Evolutionary conservation across 768 basidiomycete genomes (phyloP).

Genomic region (Pleurotus cornucopiae): DNA sequence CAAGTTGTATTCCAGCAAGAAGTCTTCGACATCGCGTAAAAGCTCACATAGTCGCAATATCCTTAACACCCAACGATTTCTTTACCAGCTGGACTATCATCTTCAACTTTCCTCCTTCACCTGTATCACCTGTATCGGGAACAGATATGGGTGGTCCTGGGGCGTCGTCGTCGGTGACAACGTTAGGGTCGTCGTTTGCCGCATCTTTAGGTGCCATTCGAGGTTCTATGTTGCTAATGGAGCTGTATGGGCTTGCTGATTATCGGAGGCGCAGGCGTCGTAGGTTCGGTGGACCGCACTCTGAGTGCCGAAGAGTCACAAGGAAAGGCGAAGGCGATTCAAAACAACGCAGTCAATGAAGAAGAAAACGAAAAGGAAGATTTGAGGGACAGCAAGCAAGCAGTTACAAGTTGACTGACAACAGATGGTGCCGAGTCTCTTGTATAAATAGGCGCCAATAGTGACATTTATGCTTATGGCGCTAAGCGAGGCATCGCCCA

Average conservation of each 20-base stretch:
- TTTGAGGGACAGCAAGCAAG: no score
- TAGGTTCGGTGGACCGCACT: no score
- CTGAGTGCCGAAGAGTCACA: no score
- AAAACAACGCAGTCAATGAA: no score
- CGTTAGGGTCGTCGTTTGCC: neutral
- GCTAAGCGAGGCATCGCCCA: no score
- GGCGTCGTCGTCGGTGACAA: slow-evolving; percentile 42
- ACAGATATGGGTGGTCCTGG: slow-evolving; percentile 59
- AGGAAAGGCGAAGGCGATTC: no score
- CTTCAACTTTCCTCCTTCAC: slow-evolving; percentile 90
- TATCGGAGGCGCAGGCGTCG: neutral
- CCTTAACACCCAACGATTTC: slow-evolving; percentile 90
- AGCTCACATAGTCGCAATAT: slow-evolving; percentile 88
- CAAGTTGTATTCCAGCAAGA: neutral
- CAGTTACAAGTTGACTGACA: no score
- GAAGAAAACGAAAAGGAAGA: no score
- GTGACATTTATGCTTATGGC: no score
- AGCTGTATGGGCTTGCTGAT: neutral
- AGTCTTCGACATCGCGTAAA: neutral
- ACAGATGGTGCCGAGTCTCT: no score
- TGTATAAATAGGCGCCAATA: no score
- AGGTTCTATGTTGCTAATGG: neutral
- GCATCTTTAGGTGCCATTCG: slow-evolving; percentile 5
- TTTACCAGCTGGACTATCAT: slow-evolving; percentile 91
- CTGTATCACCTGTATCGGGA: slow-evolving; percentile 63